Conservation (phyloP, 106 monocot genomes). For the Ottelia alismoides region DNA sequence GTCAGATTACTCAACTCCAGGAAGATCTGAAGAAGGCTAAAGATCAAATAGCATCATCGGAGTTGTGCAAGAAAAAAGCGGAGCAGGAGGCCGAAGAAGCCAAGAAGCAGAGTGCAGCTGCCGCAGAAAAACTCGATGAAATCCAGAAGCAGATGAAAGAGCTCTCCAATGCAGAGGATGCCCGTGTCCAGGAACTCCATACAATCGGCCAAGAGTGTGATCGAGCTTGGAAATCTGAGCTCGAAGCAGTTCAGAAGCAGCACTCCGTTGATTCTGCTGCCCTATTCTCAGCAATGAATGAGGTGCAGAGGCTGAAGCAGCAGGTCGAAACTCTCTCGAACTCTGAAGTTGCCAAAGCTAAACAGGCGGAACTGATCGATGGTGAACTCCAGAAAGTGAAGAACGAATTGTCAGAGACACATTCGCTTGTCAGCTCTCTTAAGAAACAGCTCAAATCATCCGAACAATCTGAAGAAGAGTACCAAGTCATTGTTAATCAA, state of each 20-base stretch:
- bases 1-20: slow-evolving; percentile 34
- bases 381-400: slow-evolving; percentile 29
- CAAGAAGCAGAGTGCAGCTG: slow-evolving; percentile 25
- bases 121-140: slow-evolving; percentile 36
- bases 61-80: slow-evolving; percentile 24
- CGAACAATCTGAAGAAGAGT: slow-evolving; percentile 24
- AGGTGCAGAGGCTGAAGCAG: slow-evolving; percentile 42
- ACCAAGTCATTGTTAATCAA: slow-evolving; percentile 15
- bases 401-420: slow-evolving; percentile 17
- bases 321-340: slow-evolving; percentile 26
- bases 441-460: slow-evolving; percentile 18
- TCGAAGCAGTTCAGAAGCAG: slow-evolving; percentile 46
- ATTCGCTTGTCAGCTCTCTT: slow-evolving; percentile 19
- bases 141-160: slow-evolving; percentile 39
- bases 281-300: slow-evolving; percentile 30
- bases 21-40: slow-evolving; percentile 65
- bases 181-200: slow-evolving; percentile 40
- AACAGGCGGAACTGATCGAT: slow-evolving; percentile 17
- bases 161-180: slow-evolving; percentile 48
- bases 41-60: slow-evolving; percentile 44
- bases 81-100: slow-evolving; percentile 59
- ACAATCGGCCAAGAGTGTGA: slow-evolving; percentile 44
- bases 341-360: slow-evolving; percentile 22
- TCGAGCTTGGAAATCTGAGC: slow-evolving; percentile 54
- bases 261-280: slow-evolving; percentile 34